Base-by-base conservation (phyloP, 2,329 filamentous ascomycete species). In the Penicillium griseofulvum region DNA sequence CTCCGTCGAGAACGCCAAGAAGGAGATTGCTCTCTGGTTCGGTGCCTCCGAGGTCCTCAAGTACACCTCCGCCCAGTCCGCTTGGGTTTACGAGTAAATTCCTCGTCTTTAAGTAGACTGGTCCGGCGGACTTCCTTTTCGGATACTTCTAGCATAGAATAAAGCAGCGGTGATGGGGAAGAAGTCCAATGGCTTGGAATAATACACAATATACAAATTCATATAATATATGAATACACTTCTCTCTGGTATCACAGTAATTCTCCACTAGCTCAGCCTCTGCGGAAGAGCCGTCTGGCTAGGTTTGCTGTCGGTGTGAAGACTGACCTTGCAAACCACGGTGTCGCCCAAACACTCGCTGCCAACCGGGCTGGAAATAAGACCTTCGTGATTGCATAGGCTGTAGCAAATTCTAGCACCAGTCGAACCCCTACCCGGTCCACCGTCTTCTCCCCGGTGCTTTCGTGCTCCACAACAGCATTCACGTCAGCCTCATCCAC, bases 11-110 rank as follows among this genome's bases (percentile, higher is more conserved):
- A 96, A 86, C 83, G 94, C 94, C 81, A 86, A 97, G 89, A 97
- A 97, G 90, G 94, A 99, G 85, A 99, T 99, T 76, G 88, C 88
- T 73, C 87, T 97, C 76, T 99, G 94, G 94, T 99, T 99, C 89
- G 87, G 89, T 80, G 82, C 89, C 68, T 87, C 86, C 68, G 94
- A 97, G 80, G 76, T 96, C 73, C 80, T 91, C 80, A 83, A 75
- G 80, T 97, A 89, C 86, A 93, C 94, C 85, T 82, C 83, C 68
- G 83, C 89, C 76, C 84, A 90, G 81, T 85, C 89, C 80, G 86
- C 89, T 83, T 97, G 94, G 94, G 83, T 97, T 83, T 97, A 97
- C 84, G 94, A 99, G 89, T 78, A 77, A 68, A 73, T 69, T 64
- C 43, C 63, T 69, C 62, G 55, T 54, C 42, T 55, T 47, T 55